Conservation (phyloP, 2,329 filamentous ascomycete species). For the Penicillium sp. region DNA sequence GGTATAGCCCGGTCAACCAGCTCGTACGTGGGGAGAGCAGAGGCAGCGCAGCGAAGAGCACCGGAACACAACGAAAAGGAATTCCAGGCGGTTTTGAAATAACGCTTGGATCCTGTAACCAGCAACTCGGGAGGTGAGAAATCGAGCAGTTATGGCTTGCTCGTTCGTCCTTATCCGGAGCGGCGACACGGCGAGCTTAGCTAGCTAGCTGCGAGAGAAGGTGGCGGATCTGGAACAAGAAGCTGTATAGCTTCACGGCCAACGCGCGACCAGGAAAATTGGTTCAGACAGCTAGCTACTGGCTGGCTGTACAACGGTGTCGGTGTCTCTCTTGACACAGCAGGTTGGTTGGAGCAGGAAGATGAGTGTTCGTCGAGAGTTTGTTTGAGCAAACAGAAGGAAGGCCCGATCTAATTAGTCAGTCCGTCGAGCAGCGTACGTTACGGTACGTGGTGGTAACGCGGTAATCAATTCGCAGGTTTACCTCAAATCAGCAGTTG, state of each 20-base stretch:
- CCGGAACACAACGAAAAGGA: background rate
- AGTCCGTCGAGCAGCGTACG: background rate
- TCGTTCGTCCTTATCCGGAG: conserved; percentile 1
- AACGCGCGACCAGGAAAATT: background rate
- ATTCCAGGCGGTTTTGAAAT: conserved; percentile 2
- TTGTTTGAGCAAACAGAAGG: background rate
- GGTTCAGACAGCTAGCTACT: background rate
- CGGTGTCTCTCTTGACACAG: background rate
- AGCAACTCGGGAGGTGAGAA: background rate
- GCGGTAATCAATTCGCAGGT: background rate
- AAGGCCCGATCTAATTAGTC: background rate
- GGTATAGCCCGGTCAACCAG: background rate
- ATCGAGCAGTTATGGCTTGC: background rate
- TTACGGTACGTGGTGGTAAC: background rate
- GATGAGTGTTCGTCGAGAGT: background rate
- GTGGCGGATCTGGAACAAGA: background rate
- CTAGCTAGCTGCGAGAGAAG: background rate
- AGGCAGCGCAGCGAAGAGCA: background rate
- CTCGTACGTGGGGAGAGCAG: background rate
- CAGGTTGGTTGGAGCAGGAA: background rate
- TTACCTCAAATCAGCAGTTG: conserved; percentile 3
- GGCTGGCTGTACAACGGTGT: background rate
- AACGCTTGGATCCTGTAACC: background rate
- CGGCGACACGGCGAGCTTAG: background rate
- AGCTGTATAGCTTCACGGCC: background rate